A percentile compares a stretch with the other conserved stretches of the same genome.
phyloP scores from a whole-genome alignment of 805 yeast species.

The Candida nanaspora region DNA sequence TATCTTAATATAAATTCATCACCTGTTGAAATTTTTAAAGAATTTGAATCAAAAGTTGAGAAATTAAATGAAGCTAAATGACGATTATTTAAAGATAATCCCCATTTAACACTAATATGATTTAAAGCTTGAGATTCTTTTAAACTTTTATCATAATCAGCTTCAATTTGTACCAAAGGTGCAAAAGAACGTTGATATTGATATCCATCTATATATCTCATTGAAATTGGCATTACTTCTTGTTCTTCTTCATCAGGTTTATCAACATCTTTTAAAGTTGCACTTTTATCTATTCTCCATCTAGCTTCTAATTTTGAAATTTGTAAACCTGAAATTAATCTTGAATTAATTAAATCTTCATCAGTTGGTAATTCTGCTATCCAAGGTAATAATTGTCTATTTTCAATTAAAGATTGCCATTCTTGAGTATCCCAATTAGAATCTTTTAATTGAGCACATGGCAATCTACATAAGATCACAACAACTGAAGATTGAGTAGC shows the following conservation, averaged over 20 bases:
- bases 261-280: slow-evolving; percentile 63
- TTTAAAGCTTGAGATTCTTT: slow-evolving; percentile 76
- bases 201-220: slow-evolving; percentile 75
- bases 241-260: slow-evolving; percentile 43
- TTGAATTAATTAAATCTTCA: slow-evolving; percentile 50
- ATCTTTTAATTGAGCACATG: slow-evolving; percentile 75
- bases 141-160: slow-evolving; percentile 66
- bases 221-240: slow-evolving; percentile 61
- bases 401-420: slow-evolving; percentile 84
- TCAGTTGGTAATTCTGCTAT: slow-evolving; percentile 65
- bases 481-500: slow-evolving; percentile 85
- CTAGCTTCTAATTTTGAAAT: slow-evolving; percentile 68
- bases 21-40: slow-evolving; percentile 71
- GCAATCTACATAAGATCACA: slow-evolving; percentile 79
- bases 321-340: slow-evolving; percentile 49
- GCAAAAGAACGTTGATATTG: slow-evolving; percentile 82
- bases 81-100: slow-evolving; percentile 52
- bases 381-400: slow-evolving; percentile 76
- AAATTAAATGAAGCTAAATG: slow-evolving; percentile 65
- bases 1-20: slow-evolving; percentile 71
- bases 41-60: slow-evolving; percentile 59
- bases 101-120: slow-evolving; percentile 70
- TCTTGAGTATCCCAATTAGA: slow-evolving; percentile 79
- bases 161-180: slow-evolving; percentile 75
- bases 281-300: slow-evolving; percentile 70